These are phyloP conservation scores for Skeletonema grethae DNA, from an alignment of 108 stramenopile genomes.

Conservation along the genomic window DNA sequence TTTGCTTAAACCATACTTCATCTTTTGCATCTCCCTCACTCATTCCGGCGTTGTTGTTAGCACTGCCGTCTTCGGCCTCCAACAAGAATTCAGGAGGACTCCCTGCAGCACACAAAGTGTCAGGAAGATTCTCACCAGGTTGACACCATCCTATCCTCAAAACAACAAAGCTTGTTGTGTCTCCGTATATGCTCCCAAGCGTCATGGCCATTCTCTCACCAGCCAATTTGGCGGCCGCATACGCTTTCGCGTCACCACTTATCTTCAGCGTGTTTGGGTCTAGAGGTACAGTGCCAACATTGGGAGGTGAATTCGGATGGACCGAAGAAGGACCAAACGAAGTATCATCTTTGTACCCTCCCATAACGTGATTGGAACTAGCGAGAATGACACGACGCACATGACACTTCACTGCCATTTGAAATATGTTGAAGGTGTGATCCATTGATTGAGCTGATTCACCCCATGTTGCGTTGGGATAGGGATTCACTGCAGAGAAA, in stretches of 20 bases:
- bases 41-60: not conserved
- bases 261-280: slow-evolving; percentile 23
- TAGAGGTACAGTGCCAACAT: slow-evolving; percentile 36
- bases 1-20: slow-evolving; percentile 51
- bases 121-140: slow-evolving; percentile 44
- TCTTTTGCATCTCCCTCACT: slow-evolving; percentile 40
- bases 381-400: slow-evolving; percentile 51
- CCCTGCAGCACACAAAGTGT: slow-evolving; percentile 38
- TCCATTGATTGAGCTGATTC: slow-evolving; percentile 48
- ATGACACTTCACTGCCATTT: slow-evolving; percentile 18
- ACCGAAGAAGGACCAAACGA: slow-evolving; percentile 34
- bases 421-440: slow-evolving; percentile 46
- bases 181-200: slow-evolving; percentile 23
- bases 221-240: slow-evolving; percentile 57
- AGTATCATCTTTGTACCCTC: slow-evolving; percentile 52
- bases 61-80: slow-evolving; percentile 19
- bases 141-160: slow-evolving; percentile 53
- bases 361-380: slow-evolving; percentile 56
- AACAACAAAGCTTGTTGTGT: slow-evolving; percentile 34
- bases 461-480: slow-evolving; percentile 49
- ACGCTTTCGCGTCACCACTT: slow-evolving; percentile 49
- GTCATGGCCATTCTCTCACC: slow-evolving; percentile 47
- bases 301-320: slow-evolving; percentile 28
- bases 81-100: slow-evolving; percentile 43
- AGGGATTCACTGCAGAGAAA: slow-evolving; percentile 55